Conservation (phyloP, 2,329 filamentous ascomycete species). For the Diaporthe amygdali region DNA sequence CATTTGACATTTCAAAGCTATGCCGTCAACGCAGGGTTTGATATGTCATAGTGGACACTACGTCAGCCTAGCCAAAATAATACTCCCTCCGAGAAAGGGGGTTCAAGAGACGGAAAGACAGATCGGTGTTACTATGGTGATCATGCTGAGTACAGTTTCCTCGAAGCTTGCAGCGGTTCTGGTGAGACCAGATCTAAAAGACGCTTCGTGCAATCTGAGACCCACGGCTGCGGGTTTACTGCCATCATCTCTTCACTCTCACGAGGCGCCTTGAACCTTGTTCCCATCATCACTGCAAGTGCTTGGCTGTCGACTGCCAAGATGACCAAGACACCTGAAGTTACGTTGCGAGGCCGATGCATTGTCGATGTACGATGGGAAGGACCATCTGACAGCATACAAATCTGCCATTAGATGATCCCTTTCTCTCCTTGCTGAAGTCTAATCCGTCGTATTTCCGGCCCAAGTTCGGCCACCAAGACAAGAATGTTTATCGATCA, state of each 20-base stretch:
- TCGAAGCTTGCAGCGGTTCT: neutral
- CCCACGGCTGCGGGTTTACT: neutral
- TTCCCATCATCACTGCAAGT: neutral
- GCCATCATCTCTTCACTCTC: neutral
- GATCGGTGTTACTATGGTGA: neutral
- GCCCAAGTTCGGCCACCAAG: neutral
- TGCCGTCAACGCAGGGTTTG: neutral
- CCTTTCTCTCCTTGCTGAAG: neutral
- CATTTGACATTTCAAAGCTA: neutral
- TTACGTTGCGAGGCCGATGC: neutral
- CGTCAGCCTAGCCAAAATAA: neutral
- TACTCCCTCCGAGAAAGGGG: neutral
- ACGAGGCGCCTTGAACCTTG: neutral
- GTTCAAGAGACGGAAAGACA: neutral
- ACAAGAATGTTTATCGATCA: neutral
- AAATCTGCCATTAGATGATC: neutral
- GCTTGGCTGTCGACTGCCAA: neutral
- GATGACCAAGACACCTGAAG: slow-evolving; percentile 1
- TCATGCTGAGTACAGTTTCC: neutral
- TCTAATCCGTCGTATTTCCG: neutral
- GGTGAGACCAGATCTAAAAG: neutral
- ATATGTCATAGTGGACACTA: neutral
- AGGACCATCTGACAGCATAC: neutral
- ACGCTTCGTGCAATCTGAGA: neutral
- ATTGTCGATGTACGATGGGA: neutral